A percentile compares a stretch with the other conserved stretches of the same genome.
phyloP scores from a whole-genome alignment of 352 stramenopile species.

The Blastocystis sp. region DNA sequence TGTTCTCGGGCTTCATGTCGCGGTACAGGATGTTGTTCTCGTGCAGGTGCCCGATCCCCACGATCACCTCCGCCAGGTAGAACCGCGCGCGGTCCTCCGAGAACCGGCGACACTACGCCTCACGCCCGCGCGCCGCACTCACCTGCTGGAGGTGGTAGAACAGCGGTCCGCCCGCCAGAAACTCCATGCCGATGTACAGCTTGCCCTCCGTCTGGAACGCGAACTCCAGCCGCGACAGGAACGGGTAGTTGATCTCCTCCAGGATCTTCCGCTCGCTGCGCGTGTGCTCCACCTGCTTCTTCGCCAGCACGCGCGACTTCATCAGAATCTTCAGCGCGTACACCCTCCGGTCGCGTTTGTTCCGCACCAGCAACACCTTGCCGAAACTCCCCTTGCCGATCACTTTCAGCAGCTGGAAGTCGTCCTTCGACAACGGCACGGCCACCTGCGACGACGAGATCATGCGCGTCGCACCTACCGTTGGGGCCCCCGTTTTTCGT shows the following conservation, averaged over 20 bases:
- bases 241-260: conserved; percentile 88
- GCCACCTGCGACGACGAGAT: conserved; percentile 2
- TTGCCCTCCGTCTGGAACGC: conserved; percentile 93
- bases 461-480: conserved; percentile 47
- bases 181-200: conserved; percentile 96
- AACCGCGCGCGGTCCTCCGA: conserved; percentile 88
- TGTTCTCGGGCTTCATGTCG: conserved; percentile 93
- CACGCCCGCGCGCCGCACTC: conserved; percentile 72
- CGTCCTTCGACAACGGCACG: conserved; percentile 75
- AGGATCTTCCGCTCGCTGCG: conserved; percentile 91
- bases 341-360: conserved; percentile 79
- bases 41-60: conserved; percentile 89
- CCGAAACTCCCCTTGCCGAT: conserved; percentile 90
- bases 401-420: conserved; percentile 90
- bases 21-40: conserved; percentile 87
- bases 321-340: conserved; percentile 87
- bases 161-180: conserved; percentile 92
- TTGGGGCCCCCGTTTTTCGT: conserved; percentile 72
- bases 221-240: conserved; percentile 94
- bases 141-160: conserved; percentile 92
- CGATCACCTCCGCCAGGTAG: conserved; percentile 85
- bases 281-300: conserved; percentile 91
- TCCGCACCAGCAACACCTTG: conserved; percentile 90
- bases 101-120: conserved; percentile 77
- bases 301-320: conserved; percentile 85